Evolutionary conservation across 192 early-diverging fungal genomes (phyloP).

Genomic region (Rhizophagus sp.): DNA sequence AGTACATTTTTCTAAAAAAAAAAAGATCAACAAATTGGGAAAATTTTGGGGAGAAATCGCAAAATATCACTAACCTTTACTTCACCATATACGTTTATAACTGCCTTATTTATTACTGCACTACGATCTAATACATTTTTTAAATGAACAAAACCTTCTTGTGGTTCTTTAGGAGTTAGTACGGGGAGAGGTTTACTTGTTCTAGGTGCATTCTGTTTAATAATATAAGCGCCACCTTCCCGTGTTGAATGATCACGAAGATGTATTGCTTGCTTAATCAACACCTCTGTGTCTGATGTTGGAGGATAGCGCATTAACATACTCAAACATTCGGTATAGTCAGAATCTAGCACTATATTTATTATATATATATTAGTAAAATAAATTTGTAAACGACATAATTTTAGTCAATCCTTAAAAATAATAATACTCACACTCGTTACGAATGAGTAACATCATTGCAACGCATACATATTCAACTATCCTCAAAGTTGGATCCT

Average conservation of each 20-base stretch:
- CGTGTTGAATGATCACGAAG: constrained; percentile 57
- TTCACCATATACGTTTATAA: constrained; percentile 41
- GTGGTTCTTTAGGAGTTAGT: neutral
- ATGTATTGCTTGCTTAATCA: constrained; percentile 66
- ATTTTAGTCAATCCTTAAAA: neutral
- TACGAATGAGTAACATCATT: constrained; percentile 68
- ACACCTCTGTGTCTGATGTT: constrained; percentile 46
- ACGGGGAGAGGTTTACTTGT: constrained; percentile 28
- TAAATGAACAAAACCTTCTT: constrained; percentile 49
- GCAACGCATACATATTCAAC: constrained; percentile 83
- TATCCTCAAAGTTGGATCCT: constrained; percentile 72
- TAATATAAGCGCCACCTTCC: constrained; percentile 54
- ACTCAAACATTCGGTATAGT: constrained; percentile 65
- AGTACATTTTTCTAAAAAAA: constrained; percentile 13
- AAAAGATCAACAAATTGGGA: neutral
- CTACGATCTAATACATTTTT: constrained; percentile 57
- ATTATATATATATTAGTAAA: neutral
- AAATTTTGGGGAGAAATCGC: neutral
- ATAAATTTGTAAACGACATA: neutral
- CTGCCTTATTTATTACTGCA: constrained; percentile 55
- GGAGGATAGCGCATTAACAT: constrained; percentile 65
- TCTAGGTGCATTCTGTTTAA: constrained; percentile 54
- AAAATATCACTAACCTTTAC: constrained; percentile 38
- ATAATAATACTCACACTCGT: constrained; percentile 57
- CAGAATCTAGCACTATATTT: constrained; percentile 54